These are phyloP conservation scores for Neurospora sp. DNA, from an alignment of 495 filamentous ascomycete genomes.

Conservation along the genomic window DNA sequence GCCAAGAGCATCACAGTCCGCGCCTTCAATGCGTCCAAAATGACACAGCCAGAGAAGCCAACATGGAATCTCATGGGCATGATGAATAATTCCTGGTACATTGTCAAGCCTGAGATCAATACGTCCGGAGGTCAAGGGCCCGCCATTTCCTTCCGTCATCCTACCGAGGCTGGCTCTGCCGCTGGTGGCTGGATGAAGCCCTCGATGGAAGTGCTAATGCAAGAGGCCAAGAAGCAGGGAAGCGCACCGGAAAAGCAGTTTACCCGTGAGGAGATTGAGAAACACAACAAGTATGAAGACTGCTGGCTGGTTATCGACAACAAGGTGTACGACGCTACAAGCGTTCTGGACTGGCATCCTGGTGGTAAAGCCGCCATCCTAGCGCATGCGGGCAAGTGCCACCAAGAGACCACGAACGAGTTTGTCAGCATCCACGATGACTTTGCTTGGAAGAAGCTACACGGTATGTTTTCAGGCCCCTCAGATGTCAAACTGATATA, in stretches of 20 bases:
- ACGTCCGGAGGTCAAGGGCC: background rate
- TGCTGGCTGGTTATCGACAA: constrained; percentile 63
- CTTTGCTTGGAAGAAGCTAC: constrained; percentile 2
- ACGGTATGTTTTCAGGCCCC: background rate
- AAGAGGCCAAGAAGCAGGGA: constrained; percentile 1
- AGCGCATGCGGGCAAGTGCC: constrained; percentile 5
- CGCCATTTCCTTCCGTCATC: constrained; percentile 4
- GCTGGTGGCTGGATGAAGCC: constrained; percentile 10
- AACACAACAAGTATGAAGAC: constrained; percentile 54
- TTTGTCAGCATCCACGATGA: constrained; percentile 7
- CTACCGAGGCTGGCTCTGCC: constrained; percentile 2
- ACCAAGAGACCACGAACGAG: constrained; percentile 2
- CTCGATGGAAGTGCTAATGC: background rate
- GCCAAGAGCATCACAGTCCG: constrained; percentile 2
- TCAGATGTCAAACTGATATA: background rate
- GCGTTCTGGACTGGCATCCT: constrained; percentile 60
- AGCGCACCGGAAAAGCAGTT: constrained; percentile 6
- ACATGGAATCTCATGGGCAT: constrained; percentile 7
- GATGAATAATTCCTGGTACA: constrained; percentile 13
- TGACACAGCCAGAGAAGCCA: constrained; percentile 1
- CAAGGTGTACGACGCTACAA: constrained; percentile 63
- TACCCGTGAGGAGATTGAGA: constrained; percentile 36
- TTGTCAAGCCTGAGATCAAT: constrained; percentile 1
- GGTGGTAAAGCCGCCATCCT: constrained; percentile 44
- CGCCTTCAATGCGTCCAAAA: constrained; percentile 3